Conservation (phyloP, 352 stramenopile genomes). For the Blastocystis hominis region DNA sequence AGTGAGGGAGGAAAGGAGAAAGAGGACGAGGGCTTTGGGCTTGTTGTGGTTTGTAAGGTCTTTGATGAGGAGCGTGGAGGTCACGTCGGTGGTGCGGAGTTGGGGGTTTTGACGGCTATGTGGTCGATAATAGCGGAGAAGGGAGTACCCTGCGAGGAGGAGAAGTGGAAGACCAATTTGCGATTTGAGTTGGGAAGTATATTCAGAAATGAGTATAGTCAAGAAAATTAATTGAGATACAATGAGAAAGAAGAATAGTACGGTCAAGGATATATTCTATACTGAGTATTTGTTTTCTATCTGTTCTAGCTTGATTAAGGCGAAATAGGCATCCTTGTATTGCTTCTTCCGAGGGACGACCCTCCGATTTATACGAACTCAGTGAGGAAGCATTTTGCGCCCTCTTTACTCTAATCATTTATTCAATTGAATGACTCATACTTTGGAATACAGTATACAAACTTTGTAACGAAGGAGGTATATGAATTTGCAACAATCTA, state of each 20-base stretch:
- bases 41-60: slow-evolving; percentile 37
- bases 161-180: not conserved
- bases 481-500: slow-evolving; percentile 47
- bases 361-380: not conserved
- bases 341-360: not conserved
- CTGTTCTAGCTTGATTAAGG: not conserved
- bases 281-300: slow-evolving; percentile 3
- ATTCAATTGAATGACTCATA: not conserved
- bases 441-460: slow-evolving; percentile 36
- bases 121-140: not conserved
- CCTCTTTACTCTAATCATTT: not conserved
- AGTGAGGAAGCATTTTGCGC: not conserved
- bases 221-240: not conserved
- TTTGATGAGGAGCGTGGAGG: not conserved
- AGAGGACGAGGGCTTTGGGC: not conserved
- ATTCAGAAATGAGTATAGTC: not conserved
- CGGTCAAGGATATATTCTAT: slow-evolving; percentile 47
- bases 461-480: slow-evolving; percentile 7
- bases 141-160: not conserved
- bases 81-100: not conserved
- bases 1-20: not conserved
- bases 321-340: not conserved
- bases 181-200: not conserved
- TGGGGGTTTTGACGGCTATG: not conserved
- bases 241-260: not conserved